A percentile compares a stretch with the other conserved stretches of the same genome.
These are phyloP conservation scores for Rauvolfia tetraphylla DNA, from an alignment of 257 asterid species.

Conservation along the genomic window DNA sequence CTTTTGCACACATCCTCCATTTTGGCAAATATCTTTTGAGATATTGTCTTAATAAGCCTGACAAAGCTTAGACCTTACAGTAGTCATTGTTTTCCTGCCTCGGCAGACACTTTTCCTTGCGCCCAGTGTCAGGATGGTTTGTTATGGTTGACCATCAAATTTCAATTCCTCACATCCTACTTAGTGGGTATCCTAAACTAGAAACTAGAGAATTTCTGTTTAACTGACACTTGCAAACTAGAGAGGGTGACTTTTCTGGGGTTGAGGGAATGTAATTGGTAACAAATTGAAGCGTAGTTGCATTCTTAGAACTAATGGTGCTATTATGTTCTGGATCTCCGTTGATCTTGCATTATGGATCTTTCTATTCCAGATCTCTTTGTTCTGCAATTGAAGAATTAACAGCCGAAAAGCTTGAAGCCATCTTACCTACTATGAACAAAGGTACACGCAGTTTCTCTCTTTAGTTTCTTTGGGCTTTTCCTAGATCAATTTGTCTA, in stretches of 20 bases:
- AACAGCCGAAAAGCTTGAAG: slow-evolving; percentile 52
- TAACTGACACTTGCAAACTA: neutral
- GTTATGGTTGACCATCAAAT: too few species aligned
- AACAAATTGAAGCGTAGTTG: neutral
- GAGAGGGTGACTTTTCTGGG: neutral
- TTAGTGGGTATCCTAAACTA: neutral
- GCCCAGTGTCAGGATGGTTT: neutral
- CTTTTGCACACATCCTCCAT: neutral
- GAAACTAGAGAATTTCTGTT: neutral
- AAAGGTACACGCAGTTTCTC: slow-evolving; percentile 36
- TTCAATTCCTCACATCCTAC: neutral
- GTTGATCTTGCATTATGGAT: neutral
- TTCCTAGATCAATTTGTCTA: neutral
- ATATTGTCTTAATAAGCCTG: neutral
- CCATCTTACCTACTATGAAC: slow-evolving; percentile 38
- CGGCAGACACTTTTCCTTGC: neutral
- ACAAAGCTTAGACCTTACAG: neutral
- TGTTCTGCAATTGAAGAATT: slow-evolving; percentile 75
- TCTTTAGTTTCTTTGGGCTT: neutral
- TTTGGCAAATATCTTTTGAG: neutral
- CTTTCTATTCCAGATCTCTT: slow-evolving; percentile 45
- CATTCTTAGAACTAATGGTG: neutral
- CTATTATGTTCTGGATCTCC: neutral
- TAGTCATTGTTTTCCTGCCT: neutral
- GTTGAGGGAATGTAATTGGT: neutral